Evolutionary conservation across 2,329 filamentous ascomycete genomes (phyloP).

Genomic region (Microascus cirrosus): DNA sequence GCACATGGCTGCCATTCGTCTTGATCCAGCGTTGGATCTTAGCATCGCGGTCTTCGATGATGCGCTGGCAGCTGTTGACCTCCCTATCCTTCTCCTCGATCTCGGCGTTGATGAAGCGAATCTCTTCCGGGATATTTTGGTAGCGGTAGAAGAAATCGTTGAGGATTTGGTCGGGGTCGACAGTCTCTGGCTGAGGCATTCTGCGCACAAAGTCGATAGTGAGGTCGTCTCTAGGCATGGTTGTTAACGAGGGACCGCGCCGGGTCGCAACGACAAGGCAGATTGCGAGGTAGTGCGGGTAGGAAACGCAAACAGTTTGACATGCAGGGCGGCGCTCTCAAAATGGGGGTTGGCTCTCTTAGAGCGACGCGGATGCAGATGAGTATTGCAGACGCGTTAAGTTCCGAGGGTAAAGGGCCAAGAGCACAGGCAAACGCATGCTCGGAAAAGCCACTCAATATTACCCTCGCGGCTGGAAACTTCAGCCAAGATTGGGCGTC

Average conservation of each 20-base stretch:
- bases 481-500: not conserved
- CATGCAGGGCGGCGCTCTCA: not conserved
- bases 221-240: conserved; percentile 63
- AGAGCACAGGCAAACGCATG: conserved; percentile 3
- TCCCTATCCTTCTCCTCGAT: conserved; percentile 68
- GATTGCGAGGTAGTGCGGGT: too few relatives aligned
- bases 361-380: not conserved
- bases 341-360: not conserved
- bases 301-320: not conserved
- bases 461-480: not conserved
- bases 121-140: conserved; percentile 71
- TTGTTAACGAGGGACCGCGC: conserved; percentile 37
- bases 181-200: conserved; percentile 51
- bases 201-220: conserved; percentile 59
- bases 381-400: not conserved
- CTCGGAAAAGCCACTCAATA: not conserved
- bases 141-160: conserved; percentile 69
- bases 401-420: conserved; percentile 1
- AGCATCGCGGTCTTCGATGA: conserved; percentile 60
- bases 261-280: conserved; percentile 9
- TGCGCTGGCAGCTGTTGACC: conserved; percentile 56
- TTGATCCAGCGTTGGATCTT: conserved; percentile 77
- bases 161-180: conserved; percentile 58
- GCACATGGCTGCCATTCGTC: conserved; percentile 59
- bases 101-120: conserved; percentile 75